Base-by-base conservation (phyloP, 345 rosid species). In the Anastatica hierochuntica region DNA sequence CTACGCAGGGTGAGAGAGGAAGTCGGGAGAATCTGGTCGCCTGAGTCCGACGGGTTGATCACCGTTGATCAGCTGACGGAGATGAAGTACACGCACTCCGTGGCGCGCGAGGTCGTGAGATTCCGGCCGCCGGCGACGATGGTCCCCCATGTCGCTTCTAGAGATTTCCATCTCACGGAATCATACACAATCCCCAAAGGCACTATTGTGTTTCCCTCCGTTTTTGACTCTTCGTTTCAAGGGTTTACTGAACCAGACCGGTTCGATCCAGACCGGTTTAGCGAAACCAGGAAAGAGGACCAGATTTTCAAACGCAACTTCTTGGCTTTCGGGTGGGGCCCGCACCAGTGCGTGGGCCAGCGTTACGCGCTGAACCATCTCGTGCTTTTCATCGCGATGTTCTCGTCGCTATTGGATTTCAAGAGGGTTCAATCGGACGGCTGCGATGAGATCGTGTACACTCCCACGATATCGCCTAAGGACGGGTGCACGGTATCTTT, bases 311-410 rank as follows among this genome's bases (percentile, higher is more conserved):
- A 74, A 52, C 65, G 68, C 37, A 78, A 86, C 53, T 90, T 74
- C 50, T 9, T 90, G 35, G 83, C 88, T 0, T 90, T 90, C 4
- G 97, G 97, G 7, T 80, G 90, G 2, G 97, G 97, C 1, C 38
- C 95, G 39, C 97, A 90, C 76, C 95, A 84, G 58, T 90, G 97
- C 10, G 87, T 86, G 60, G 97, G 97, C 4, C 95, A 90, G 72
- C 72, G 94, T 56, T 86, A 90, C 49, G 97, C 97, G 0, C 5
- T 82, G 38, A 86, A 84, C 58, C 90, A 86, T 24, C 75, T 90
- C 31, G 87, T 79, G 18, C 78, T 90, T 14, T 86, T 86, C 67
- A 76, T 82, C 7, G 88, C 94, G 0, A 73, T 86, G 79, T 86
- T 90, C 60, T 46, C 71, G 3, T 53, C 79, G 19, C 13, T 84